phyloP scores from a whole-genome alignment of 176 grass and related monocot species.

The Eremochloa ophiuroides region DNA sequence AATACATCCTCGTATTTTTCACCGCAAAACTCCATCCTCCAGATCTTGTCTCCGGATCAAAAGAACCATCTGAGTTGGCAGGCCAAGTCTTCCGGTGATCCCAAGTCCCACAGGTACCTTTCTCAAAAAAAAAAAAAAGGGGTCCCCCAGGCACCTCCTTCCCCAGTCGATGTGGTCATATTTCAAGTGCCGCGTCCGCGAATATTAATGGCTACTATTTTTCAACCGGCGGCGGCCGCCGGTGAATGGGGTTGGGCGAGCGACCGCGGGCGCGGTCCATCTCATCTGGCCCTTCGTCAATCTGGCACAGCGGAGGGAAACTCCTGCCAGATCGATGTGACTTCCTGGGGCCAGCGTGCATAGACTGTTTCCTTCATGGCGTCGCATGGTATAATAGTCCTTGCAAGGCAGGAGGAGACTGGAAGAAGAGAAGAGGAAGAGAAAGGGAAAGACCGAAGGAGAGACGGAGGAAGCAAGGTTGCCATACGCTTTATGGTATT shows the following conservation, averaged over 20 bases:
- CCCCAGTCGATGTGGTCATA: background rate
- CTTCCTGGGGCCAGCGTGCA: background rate
- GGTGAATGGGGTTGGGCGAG: background rate
- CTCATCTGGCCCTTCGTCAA: background rate
- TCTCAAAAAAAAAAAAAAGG: no score
- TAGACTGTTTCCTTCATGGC: background rate
- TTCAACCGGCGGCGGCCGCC: background rate
- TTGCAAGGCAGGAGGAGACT: background rate
- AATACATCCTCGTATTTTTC: no score
- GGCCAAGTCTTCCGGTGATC: no score
- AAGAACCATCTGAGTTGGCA: no score
- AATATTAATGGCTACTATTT: background rate
- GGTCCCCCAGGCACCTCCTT: background rate
- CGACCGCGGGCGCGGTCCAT: background rate
- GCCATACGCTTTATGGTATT: background rate
- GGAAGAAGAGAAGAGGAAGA: background rate
- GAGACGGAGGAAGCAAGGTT: background rate
- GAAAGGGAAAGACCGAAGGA: background rate
- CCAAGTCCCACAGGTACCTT: background rate
- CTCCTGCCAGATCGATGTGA: background rate
- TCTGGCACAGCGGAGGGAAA: background rate
- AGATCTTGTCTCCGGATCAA: no score
- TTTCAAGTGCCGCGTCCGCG: background rate
- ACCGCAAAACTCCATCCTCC: no score
- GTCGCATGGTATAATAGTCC: background rate